These are phyloP conservation scores for Myriosclerotinia duriaeana DNA, from an alignment of 2,329 filamentous ascomycete genomes.

Conservation along the genomic window DNA sequence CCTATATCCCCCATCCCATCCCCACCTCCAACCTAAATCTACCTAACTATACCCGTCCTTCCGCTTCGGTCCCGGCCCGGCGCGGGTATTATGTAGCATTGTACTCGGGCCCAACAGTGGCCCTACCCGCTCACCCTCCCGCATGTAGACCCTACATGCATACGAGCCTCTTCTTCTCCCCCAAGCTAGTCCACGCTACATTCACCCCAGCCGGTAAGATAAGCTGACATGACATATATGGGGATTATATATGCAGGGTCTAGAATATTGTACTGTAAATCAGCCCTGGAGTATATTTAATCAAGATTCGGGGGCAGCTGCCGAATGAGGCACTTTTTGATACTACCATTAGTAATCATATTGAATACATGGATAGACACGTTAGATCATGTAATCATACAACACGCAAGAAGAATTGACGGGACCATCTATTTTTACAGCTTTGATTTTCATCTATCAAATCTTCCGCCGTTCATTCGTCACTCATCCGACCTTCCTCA, in stretches of 20 bases:
- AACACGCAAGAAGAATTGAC: constrained; percentile 35
- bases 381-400: constrained; percentile 1
- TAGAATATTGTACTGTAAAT: not conserved
- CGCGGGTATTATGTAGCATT: not conserved
- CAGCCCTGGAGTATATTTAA: not conserved
- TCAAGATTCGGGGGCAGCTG: not conserved
- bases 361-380: not conserved
- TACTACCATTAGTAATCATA: not conserved
- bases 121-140: constrained; percentile 4
- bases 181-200: not conserved
- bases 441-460: constrained; percentile 37
- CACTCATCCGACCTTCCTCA: constrained; percentile 21
- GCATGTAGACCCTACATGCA: constrained; percentile 2
- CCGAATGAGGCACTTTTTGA: not conserved
- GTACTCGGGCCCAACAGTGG: constrained; percentile 6
- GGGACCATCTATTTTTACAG: constrained; percentile 41
- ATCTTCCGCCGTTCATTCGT: constrained; percentile 30
- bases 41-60: too few species aligned
- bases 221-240: constrained; percentile 5
- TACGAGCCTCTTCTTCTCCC: not conserved
- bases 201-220: not conserved
- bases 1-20: too few species aligned
- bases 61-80: not conserved
- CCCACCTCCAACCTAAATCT: not conserved
- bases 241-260: not conserved